Base-by-base conservation (phyloP, 1,284 basidiomycete genomes). In the Trametes hirsuta region DNA sequence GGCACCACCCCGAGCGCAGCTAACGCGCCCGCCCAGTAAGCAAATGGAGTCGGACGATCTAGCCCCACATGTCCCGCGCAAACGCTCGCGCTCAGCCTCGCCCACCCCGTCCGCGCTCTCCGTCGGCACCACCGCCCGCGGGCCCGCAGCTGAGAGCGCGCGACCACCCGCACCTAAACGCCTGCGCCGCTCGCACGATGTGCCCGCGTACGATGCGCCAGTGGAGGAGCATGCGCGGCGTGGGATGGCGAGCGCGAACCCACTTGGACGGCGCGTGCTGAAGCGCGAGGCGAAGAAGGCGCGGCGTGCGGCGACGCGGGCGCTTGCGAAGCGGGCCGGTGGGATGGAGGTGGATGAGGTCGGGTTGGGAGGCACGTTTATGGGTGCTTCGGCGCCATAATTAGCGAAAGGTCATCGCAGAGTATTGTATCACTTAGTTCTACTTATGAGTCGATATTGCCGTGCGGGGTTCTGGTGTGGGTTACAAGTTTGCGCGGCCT, bases 231-330 rank as follows among this genome's bases (percentile, higher is more conserved):
- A 67, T 40, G 66, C 64, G 78, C 76, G 59, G 51, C 66, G 66
- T 59, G 74, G 64, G 65, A 83, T 82, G 79, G 81, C 79, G 14
- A 68, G 67, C 50, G 76, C 79, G 52, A 88, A 88, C 66, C 86
- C 87, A 12, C 68, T 89, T 59, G 83, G 78, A 54, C 75, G 87
- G 54, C 79, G 76, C 65, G 74, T 77, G 59, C 67, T 89, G 64
- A 90, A 88, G 75, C 79, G 75, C 67, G 85, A 85, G 42, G 81
- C 82, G 58, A 90, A 88, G 74, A 76, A 77, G 61, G 81, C 80
- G 30, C 77, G 83, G 65, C 82, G 83, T 67, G 80, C 80, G n/a
- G 77, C 70, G 22, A 69, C 64, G 14, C 61, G 58, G 45, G 67
- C 65, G 42, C 18, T 41, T 30, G 48, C 58, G 58, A 25, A 66